phyloP scores from a whole-genome alignment of 768 basidiomycete species.

The Naganishia kalamii region DNA sequence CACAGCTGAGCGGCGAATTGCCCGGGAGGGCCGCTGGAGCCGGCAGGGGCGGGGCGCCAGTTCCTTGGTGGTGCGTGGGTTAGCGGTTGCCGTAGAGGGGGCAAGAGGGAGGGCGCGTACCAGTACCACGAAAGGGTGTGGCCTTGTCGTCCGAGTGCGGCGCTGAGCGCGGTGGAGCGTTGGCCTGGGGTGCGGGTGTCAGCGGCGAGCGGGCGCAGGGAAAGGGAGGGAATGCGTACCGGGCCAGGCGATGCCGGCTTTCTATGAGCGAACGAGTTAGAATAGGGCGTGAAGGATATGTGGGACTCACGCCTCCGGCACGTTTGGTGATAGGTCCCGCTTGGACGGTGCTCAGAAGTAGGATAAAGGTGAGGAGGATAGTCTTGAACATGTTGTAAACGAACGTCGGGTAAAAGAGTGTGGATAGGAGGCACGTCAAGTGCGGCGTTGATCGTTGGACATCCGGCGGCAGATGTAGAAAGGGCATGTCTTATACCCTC shows the following conservation, averaged over 20 bases:
- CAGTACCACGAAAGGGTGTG: background rate
- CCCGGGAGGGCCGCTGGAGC: background rate
- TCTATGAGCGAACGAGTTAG: background rate
- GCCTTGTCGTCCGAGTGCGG: background rate
- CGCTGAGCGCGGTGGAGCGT: background rate
- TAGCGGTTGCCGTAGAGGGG: no score
- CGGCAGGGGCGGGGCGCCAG: background rate
- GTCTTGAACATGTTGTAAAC: background rate
- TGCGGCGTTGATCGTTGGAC: no score
- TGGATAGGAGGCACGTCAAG: no score
- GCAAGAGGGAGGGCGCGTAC: no score
- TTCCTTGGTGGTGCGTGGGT: background rate
- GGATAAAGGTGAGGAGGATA: background rate
- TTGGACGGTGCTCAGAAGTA: background rate
- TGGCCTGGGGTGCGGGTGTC: no score
- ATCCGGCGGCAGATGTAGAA: no score
- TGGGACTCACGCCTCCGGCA: background rate
- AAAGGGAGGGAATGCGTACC: no score
- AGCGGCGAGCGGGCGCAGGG: no score
- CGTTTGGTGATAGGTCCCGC: background rate
- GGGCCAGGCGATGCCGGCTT: conserved; percentile 9
- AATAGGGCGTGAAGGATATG: no score
- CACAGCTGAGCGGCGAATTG: conserved; percentile 11
- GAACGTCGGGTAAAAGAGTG: no score
- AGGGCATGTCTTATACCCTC: no score